A percentile compares a stretch with the other conserved stretches of the same genome.
Evolutionary conservation across 1,284 basidiomycete genomes (phyloP).

Genomic region (Ganoderma resinaceum): DNA sequence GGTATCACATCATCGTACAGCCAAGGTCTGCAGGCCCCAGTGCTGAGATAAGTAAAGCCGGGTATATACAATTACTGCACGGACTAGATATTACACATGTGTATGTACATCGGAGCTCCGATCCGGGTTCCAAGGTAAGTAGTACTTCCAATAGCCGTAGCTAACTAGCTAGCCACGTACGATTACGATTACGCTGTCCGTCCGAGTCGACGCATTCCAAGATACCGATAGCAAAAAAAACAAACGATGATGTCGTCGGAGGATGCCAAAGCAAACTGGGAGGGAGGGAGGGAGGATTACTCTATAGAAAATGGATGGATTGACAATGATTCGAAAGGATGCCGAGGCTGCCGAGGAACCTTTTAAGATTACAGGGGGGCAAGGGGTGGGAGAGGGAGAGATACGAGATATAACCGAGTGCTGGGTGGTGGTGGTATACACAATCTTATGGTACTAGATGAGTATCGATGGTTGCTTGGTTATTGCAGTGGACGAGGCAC

Average conservation of each 20-base stretch:
- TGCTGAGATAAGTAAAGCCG: background rate
- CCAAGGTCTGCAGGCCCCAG: too few relatives aligned
- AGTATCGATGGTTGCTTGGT: background rate
- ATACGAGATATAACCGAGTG: constrained; percentile 1
- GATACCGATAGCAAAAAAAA: background rate
- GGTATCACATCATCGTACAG: background rate
- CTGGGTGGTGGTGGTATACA: constrained; percentile 14
- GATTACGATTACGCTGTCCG: background rate
- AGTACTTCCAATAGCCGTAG: background rate
- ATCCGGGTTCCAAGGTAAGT: background rate
- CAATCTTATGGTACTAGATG: constrained; percentile 17
- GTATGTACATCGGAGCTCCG: background rate
- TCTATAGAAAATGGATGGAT: background rate
- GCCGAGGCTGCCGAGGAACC: background rate
- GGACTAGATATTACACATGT: background rate
- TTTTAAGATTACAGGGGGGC: background rate
- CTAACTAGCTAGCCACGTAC: background rate
- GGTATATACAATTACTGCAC: background rate
- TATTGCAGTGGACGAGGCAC: background rate
- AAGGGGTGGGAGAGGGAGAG: background rate
- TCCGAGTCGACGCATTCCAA: background rate
- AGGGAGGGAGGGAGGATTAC: background rate
- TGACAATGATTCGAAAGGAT: background rate
- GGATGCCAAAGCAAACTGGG: background rate
- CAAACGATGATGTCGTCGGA: too few relatives aligned